phyloP scores from a whole-genome alignment of 140 eudicot species.

The Cichorium intybus region DNA sequence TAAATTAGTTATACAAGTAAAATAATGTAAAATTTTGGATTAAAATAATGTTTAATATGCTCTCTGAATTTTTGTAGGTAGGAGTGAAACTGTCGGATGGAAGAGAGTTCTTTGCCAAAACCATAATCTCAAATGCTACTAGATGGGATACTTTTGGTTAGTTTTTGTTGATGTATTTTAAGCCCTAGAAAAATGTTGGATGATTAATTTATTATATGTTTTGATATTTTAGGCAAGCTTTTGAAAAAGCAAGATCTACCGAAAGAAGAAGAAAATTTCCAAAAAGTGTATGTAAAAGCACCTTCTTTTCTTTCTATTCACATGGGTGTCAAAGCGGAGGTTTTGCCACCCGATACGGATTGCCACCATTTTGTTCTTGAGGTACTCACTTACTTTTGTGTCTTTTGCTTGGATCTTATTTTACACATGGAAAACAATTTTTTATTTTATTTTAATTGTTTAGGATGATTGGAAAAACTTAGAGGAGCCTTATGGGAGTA shows the following conservation, averaged over 20 bases:
- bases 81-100: slow-evolving; percentile 90
- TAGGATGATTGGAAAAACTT: slow-evolving; percentile 85
- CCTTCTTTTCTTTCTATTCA: slow-evolving; percentile 99
- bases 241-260: slow-evolving; percentile 75
- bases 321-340: slow-evolving; percentile 87
- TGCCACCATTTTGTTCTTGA: slow-evolving; percentile 99
- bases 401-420: not conserved
- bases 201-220: slow-evolving; percentile 1
- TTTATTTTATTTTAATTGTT: slow-evolving; percentile 2
- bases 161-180: slow-evolving; percentile 21
- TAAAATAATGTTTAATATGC: not conserved
- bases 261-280: slow-evolving; percentile 85
- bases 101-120: slow-evolving; percentile 84
- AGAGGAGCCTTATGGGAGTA: slow-evolving; percentile 89
- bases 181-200: not conserved
- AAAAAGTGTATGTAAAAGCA: slow-evolving; percentile 83
- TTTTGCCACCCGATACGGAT: slow-evolving; percentile 88
- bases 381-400: slow-evolving; percentile 34
- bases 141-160: slow-evolving; percentile 99
- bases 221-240: slow-evolving; percentile 74
- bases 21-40: no score
- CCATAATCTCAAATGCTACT: slow-evolving; percentile 90
- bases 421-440: not conserved
- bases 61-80: slow-evolving; percentile 43
- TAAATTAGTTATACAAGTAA: not conserved